Evolutionary conservation across 306 rosid species (phyloP), one percentile per base, ranked within the genome.

Genomic region (Gleditsia sinensis): DNA sequence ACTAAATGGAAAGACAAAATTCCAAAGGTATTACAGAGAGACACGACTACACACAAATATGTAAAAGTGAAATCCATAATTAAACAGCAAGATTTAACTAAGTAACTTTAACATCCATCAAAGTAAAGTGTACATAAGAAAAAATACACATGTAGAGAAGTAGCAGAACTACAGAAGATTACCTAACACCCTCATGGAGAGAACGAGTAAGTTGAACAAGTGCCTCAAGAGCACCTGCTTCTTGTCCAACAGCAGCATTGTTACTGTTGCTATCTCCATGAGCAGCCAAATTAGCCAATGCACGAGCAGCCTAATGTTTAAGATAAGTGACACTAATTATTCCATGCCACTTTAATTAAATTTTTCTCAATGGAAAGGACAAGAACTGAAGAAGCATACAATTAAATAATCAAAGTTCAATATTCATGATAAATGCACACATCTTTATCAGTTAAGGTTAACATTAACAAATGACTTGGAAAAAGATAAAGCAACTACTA

Each of bases 161-260:
- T n/a, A 50, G 20, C 34, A 23, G 9, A 36, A 33, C 11, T 25
- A 34, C 14, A 34, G 42, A 56, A 65, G 71, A 70, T 71, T 84
- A 95, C 99, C 99, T 92, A 64, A 95, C 99, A 68, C 99, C 99
- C 86, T 95, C 99, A 55, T 95, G 97, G 48, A 91, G 91, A 77
- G 98, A 92, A 45, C 87, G 92, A 13, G 99, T 95, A 54, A 95
- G 97, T 81, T 95, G 99, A 76, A 95, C 99, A 69, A 95, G 99
- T 71, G 99, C 99, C 83, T 95, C 98, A 59, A 95, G 99, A 73
- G 99, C 93, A 76, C 99, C 99, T 36, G 97, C 98, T 86, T 95
- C 99, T 78, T 90, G 97, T 64, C 99, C 99, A 63, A 95, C 97
- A 48, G 98, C 98, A 43, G 99, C 91, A 83, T 95, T 95, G 79